Percentiles rank a stretch among this genome's conserved stretches.
These are phyloP conservation scores for Debaryomyces sp. DNA, from an alignment of 1,139 yeast genomes.

Conservation along the genomic window DNA sequence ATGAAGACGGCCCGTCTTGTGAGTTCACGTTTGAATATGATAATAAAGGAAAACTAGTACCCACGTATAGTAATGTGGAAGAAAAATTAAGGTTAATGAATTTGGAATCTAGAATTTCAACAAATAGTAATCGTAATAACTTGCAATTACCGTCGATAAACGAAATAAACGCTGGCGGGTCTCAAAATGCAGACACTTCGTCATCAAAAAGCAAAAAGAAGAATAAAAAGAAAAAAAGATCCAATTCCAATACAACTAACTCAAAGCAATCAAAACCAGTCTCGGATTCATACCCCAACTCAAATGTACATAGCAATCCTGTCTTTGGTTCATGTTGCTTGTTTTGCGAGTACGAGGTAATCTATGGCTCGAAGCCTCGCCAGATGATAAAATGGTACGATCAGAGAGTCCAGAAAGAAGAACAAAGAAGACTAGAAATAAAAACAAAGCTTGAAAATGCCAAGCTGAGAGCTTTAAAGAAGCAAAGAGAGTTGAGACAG, in stretches of 20 bases:
- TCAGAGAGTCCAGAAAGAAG: conserved; percentile 35
- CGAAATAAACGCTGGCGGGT: conserved; percentile 15
- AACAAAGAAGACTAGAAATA: conserved; percentile 35
- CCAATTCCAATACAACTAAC: not conserved
- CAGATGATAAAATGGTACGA: conserved; percentile 32
- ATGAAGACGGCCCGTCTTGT: conserved; percentile 37
- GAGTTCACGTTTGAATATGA: conserved; percentile 51
- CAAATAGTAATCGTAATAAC: conserved; percentile 11
- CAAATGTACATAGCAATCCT: conserved; percentile 14
- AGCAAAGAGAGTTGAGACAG: conserved; percentile 30
- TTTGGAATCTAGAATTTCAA: conserved; percentile 16
- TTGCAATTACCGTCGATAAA: conserved; percentile 19
- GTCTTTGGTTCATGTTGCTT: conserved; percentile 39
- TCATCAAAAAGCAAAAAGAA: conserved; percentile 24
- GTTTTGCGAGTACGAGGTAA: conserved; percentile 62
- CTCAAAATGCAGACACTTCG: conserved; percentile 19
- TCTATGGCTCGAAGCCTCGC: conserved; percentile 45
- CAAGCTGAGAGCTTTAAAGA: conserved; percentile 37
- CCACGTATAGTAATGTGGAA: conserved; percentile 44
- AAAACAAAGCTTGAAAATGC: conserved; percentile 40
- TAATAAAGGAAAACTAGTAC: conserved; percentile 44
- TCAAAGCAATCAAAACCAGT: not conserved
- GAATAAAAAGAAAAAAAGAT: conserved; percentile 25
- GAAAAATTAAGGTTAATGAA: conserved; percentile 39
- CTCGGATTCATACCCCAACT: not conserved